Percentiles rank a stretch among this genome's conserved stretches.
These are phyloP conservation scores for Acidomyces sp. DNA, from an alignment of 495 filamentous ascomycete species.

Conservation along the genomic window DNA sequence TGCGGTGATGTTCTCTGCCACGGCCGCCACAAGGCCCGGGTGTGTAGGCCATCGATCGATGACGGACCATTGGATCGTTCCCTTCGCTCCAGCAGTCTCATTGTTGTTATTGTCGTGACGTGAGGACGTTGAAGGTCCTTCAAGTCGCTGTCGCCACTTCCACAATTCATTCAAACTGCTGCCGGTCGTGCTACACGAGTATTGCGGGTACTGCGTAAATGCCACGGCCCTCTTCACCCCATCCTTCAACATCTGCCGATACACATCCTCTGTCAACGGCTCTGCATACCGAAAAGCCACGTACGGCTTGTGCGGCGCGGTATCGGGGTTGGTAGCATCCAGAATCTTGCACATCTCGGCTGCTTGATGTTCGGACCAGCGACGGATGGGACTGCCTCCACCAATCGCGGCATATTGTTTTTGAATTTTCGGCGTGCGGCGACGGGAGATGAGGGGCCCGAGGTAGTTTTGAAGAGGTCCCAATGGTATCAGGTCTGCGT, in stretches of 20 bases:
- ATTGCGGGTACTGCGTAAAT: conserved; percentile 98
- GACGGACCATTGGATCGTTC: conserved; percentile 85
- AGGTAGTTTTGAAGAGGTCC: conserved; percentile 84
- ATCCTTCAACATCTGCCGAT: conserved; percentile 64
- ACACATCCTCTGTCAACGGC: conserved; percentile 89
- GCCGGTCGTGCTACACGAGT: conserved; percentile 96
- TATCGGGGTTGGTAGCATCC: conserved; percentile 77
- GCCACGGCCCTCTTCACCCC: conserved; percentile 91
- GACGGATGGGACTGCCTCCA: conserved; percentile 90
- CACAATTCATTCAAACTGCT: conserved; percentile 93
- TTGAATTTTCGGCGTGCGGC: conserved; percentile 88
- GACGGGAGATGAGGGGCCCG: conserved; percentile 68
- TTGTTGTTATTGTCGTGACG: conserved; percentile 14
- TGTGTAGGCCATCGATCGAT: conserved; percentile 96
- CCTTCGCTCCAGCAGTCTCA: conserved; percentile 37
- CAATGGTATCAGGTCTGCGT: conserved; percentile 91
- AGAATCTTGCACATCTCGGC: conserved; percentile 91
- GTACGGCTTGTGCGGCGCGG: conserved; percentile 94
- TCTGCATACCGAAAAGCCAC: conserved; percentile 96
- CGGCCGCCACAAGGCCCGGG: conserved; percentile 75
- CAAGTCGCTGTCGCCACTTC: conserved; percentile 84
- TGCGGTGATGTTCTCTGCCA: conserved; percentile 78
- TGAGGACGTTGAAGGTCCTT: conserved; percentile 38
- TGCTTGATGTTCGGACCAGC: conserved; percentile 92
- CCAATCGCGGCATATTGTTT: conserved; percentile 93